Base-by-base conservation (phyloP, 2,329 filamentous ascomycete species). In the Phaeoacremonium minimum region DNA sequence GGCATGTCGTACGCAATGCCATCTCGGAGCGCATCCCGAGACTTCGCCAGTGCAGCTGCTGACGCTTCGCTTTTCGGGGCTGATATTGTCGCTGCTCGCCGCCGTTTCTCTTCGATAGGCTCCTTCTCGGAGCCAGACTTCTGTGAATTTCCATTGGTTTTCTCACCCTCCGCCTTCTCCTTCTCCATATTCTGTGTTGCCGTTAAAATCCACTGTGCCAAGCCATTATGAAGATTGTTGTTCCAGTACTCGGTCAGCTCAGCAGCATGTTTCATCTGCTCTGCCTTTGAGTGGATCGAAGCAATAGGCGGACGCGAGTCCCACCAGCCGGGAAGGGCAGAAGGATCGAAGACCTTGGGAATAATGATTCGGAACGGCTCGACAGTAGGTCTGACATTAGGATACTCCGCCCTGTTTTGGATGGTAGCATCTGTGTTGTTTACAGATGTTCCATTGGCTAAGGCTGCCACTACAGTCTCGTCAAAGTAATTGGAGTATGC, bases 251-350 rank as follows among this genome's bases (percentile, higher is more conserved):
- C 49, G 1, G 72, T 72, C 28, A 80, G 50, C 33, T 66, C 63
- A 2, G 67, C 66, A 3, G 73, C 73, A 41, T 77, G 77, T 40
- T 71, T 71, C 46, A 75, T 58, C 43, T 79, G 68, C 44, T 76
- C 73, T 3, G 67, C 61, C 26, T 61, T 60, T 12, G 58, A 66
- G 45, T 74, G 71, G 9, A 70, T 70, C 12, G 40, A 45, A 2
- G 69, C 60, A 2, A 71, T 64, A 3, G 49, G 36, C 0, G 64
- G 63, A 3, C 75, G 64, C 8, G 56, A 56, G 4, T 51, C 51
- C 6, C 61, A 52, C 69, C 75, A 80, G 2, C 70, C 75, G 0
- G 76, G 75, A 0, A 70, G 58, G 2, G 80, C 50, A 0, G 73
- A 71, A 4, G 75, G 63, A 46, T 80, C 76, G 35, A 77, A 64